phyloP scores from a whole-genome alignment of 495 filamentous ascomycete genomes.

The Stereocaulon alpinum region DNA sequence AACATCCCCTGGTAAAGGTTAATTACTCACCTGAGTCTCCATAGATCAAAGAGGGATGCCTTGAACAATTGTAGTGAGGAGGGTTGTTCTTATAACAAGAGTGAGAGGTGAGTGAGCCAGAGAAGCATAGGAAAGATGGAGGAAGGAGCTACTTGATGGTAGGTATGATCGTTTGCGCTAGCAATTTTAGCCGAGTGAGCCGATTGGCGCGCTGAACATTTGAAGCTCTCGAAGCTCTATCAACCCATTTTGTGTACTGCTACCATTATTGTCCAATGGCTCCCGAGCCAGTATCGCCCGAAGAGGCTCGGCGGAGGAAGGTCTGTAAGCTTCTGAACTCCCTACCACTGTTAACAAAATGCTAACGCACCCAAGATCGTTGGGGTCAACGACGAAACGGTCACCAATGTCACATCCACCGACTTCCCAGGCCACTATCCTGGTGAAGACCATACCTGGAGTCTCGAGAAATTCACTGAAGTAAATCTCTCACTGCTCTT shows the following conservation, averaged over 20 bases:
- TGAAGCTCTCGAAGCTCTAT: background rate
- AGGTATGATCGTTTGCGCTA: no score
- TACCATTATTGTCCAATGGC: constrained; percentile 34
- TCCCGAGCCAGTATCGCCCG: constrained; percentile 37
- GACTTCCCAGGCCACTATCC: constrained; percentile 88
- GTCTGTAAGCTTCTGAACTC: constrained; percentile 28
- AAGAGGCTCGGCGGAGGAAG: constrained; percentile 41
- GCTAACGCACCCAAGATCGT: constrained; percentile 49
- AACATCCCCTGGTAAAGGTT: no score
- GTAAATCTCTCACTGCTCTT: constrained; percentile 26
- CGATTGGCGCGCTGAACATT: constrained; percentile 4
- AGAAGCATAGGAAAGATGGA: no score
- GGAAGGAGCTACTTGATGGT: no score
- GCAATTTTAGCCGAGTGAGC: no score
- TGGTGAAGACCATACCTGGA: constrained; percentile 83
- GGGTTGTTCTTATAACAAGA: no score
- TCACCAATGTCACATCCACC: constrained; percentile 76
- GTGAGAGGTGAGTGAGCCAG: no score
- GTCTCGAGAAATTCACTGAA: constrained; percentile 59
- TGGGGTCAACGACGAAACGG: constrained; percentile 74
- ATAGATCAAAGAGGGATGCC: no score
- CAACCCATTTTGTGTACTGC: background rate
- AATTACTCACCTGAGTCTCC: no score
- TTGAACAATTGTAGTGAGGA: no score
- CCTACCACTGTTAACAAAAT: background rate